Conservation (phyloP, 2,329 filamentous ascomycete genomes). For the Phyllosticta citrichinensis region DNA sequence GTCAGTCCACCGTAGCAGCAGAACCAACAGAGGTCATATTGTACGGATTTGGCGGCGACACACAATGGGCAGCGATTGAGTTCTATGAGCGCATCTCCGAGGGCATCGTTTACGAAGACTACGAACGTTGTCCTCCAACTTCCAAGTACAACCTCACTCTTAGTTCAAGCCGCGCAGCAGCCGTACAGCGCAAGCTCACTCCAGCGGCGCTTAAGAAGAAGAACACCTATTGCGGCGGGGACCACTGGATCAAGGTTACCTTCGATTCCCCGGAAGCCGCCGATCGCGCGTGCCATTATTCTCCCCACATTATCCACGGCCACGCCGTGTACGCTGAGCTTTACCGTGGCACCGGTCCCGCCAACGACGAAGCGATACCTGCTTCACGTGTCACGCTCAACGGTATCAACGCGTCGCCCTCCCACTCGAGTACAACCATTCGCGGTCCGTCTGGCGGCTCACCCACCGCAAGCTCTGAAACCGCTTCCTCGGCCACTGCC, state of each 20-base stretch:
- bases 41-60: slow-evolving; percentile 64
- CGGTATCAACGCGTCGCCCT: slow-evolving; percentile 24
- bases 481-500: slow-evolving; percentile 33
- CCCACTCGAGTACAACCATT: slow-evolving; percentile 22
- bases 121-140: slow-evolving; percentile 71
- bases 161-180: slow-evolving; percentile 61
- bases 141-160: slow-evolving; percentile 64
- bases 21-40: slow-evolving; percentile 72
- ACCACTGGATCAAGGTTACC: slow-evolving; percentile 70
- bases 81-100: slow-evolving; percentile 76
- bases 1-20: slow-evolving; percentile 31
- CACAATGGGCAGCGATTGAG: slow-evolving; percentile 73
- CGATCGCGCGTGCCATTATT: slow-evolving; percentile 37
- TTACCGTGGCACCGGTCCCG: slow-evolving; percentile 35
- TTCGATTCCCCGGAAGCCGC: slow-evolving; percentile 40
- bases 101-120: slow-evolving; percentile 84
- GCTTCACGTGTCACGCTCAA: slow-evolving; percentile 23
- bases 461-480: slow-evolving; percentile 23
- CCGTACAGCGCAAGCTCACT: slow-evolving; percentile 53
- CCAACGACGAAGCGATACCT: slow-evolving; percentile 32
- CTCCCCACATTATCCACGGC: slow-evolving; percentile 38
- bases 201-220: slow-evolving; percentile 67
- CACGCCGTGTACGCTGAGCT: slow-evolving; percentile 39
- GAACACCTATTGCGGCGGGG: slow-evolving; percentile 70
- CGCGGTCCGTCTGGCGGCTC: slow-evolving; percentile 16